Evolutionary conservation across 2,329 filamentous ascomycete genomes (phyloP), one percentile per base, ranked within the genome.

Genomic region (Purpureocillium takamizusanense): DNA sequence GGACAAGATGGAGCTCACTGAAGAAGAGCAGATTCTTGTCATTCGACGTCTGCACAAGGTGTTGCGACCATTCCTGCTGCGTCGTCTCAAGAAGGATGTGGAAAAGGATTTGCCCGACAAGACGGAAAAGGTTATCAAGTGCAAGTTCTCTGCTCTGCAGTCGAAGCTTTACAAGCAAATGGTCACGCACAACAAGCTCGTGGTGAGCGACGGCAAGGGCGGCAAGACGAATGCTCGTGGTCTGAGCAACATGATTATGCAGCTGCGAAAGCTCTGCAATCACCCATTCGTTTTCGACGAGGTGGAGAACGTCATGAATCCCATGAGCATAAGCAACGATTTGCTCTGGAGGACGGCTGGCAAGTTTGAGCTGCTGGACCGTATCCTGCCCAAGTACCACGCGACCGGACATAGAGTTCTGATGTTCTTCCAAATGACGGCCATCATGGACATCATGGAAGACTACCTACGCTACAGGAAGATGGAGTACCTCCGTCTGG

Each of bases 361-460:
- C 56, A 98, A 98, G 65, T 98, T 98, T 53, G 92, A 98, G 66
- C 72, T 98, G 23, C 72, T 98, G 18, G 92, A 98, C 59, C 77
- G 92, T 37, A 73, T 98, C 44, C 62, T 98, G 46, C 92, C 92
- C 34, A 98, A 98, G 65, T 97, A 98, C 62, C 78, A 86, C 51
- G 81, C 76, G 3, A 89, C 86, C 2, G 87, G 87, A 13, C 92
- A 98, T 76, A 84, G 92, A 62, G 88, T 97, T 21, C 72, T 98
- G 60, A 97, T 98, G 85, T 98, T 98, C 76, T 98, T 98, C 74
- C 92, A 98, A 61, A 98, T 98, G 92, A 98, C 92, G 4, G 89
- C 94, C 45, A 98, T 98, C 58, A 98, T 98, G 92, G 95, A 98
- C 64, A 98, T 98, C 55, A 97, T 98, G 92, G 92, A 98, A 53